These are phyloP conservation scores for Boletus subcaerulescens DNA, from an alignment of 768 basidiomycete genomes.

Conservation along the genomic window DNA sequence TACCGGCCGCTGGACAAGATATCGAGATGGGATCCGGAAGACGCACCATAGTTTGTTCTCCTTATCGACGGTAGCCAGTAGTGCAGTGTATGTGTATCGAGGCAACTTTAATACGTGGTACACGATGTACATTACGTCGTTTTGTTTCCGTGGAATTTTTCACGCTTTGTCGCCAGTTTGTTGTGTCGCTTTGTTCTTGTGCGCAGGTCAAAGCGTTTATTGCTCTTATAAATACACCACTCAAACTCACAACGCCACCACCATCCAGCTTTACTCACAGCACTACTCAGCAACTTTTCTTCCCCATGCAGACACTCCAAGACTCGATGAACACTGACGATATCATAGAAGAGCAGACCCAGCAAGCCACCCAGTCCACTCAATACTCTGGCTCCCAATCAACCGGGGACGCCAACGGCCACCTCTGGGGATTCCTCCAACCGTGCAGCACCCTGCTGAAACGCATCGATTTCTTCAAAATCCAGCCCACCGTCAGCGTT, in stretches of 20 bases:
- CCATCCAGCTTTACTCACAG: neutral
- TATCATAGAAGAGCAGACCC: conserved; percentile 31
- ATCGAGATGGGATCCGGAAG: conserved; percentile 71
- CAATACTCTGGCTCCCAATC: conserved; percentile 34
- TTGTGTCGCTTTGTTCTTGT: conserved; percentile 21
- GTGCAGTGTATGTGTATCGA: conserved; percentile 17
- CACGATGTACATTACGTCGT: conserved; percentile 2
- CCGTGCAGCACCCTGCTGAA: conserved; percentile 53
- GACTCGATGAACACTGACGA: conserved; percentile 30
- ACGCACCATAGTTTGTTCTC: conserved; percentile 35
- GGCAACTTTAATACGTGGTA: conserved; percentile 12
- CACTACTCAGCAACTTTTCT: too few species aligned
- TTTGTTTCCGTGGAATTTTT: conserved; percentile 9
- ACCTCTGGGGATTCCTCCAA: conserved; percentile 71
- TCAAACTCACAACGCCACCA: neutral
- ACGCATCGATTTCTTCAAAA: conserved; percentile 62
- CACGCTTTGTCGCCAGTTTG: conserved; percentile 18
- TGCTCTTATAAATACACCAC: conserved; percentile 17
- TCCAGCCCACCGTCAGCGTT: conserved; percentile 46
- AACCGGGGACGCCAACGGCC: conserved; percentile 18
- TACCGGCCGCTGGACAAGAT: conserved; percentile 72
- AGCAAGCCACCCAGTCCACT: conserved; percentile 41
- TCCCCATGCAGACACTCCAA: conserved; percentile 16
- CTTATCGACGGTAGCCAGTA: neutral
- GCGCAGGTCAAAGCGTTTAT: conserved; percentile 10